phyloP scores from a whole-genome alignment of 352 stramenopile species.

The Globisporangium uncinulatum region DNA sequence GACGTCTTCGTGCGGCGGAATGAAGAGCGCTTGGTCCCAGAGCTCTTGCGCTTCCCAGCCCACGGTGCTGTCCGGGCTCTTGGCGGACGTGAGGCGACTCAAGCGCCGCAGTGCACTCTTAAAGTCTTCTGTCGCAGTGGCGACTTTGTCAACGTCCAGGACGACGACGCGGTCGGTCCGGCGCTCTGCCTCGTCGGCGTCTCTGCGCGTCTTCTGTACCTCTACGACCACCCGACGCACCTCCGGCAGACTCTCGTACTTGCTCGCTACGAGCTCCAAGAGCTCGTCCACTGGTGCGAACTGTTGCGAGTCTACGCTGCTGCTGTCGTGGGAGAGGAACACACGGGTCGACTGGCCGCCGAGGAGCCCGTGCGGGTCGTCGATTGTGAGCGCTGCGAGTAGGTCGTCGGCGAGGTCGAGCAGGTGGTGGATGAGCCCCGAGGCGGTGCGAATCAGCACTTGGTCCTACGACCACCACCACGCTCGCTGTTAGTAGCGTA shows the following conservation, averaged over 20 bases:
- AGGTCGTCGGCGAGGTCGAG: slow-evolving; percentile 31
- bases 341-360: neutral
- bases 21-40: slow-evolving; percentile 60
- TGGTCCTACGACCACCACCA: slow-evolving; percentile 19
- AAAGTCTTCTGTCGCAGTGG: slow-evolving; percentile 24
- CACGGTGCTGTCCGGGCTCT: slow-evolving; percentile 37
- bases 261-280: slow-evolving; percentile 18
- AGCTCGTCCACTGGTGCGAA: slow-evolving; percentile 18
- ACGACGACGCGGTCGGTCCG: slow-evolving; percentile 21
- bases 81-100: slow-evolving; percentile 23
- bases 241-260: slow-evolving; percentile 16
- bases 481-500: neutral
- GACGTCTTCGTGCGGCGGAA: slow-evolving; percentile 41
- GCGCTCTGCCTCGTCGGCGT: slow-evolving; percentile 2
- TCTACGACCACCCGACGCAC: slow-evolving; percentile 9
- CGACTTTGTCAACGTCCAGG: slow-evolving; percentile 19
- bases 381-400: slow-evolving; percentile 3
- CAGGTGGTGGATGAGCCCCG: slow-evolving; percentile 23
- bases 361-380: slow-evolving; percentile 12
- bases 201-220: slow-evolving; percentile 4
- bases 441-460: slow-evolving; percentile 28
- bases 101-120: slow-evolving; percentile 23
- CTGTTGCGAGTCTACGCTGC: neutral
- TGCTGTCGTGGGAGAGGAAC: neutral
- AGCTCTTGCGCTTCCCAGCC: slow-evolving; percentile 44